Percentiles rank a stretch among this genome's conserved stretches.
These are phyloP conservation scores for Diaporthe aspalathi DNA, from an alignment of 2,329 filamentous ascomycete species.

Conservation along the genomic window DNA sequence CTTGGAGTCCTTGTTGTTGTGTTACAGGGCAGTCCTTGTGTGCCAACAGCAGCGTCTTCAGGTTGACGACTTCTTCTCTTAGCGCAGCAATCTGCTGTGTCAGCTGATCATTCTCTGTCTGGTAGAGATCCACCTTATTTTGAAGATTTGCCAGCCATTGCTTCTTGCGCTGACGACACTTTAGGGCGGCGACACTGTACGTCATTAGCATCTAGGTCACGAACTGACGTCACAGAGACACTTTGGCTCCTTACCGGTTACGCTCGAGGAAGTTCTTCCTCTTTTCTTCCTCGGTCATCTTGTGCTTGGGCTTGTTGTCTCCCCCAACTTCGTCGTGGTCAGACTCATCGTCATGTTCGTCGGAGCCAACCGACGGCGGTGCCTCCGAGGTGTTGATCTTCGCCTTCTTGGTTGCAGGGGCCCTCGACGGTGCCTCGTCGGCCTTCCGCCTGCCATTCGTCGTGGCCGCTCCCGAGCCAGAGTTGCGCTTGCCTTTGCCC, in stretches of 20 bases:
- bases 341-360: constrained; percentile 53
- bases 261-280: constrained; percentile 97
- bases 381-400: constrained; percentile 63
- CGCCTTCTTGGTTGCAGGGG: constrained; percentile 74
- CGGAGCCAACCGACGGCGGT: constrained; percentile 46
- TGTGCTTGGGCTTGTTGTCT: constrained; percentile 71
- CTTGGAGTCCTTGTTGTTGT: constrained; percentile 81
- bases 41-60: constrained; percentile 91
- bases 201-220: neutral
- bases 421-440: constrained; percentile 73
- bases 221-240: neutral
- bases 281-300: constrained; percentile 99
- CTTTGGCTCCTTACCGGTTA: constrained; percentile 78
- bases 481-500: constrained; percentile 76
- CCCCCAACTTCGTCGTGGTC: constrained; percentile 69
- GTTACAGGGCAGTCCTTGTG: constrained; percentile 97
- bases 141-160: constrained; percentile 98
- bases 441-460: constrained; percentile 82
- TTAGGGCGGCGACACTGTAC: constrained; percentile 88
- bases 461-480: constrained; percentile 52
- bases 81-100: constrained; percentile 85
- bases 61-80: constrained; percentile 91
- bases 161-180: constrained; percentile 98
- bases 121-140: constrained; percentile 92
- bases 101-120: constrained; percentile 89